Evolutionary conservation across 1,139 yeast species (phyloP), one percentile per base, ranked within the genome.

Genomic region (Geotrichum aggregatum): DNA sequence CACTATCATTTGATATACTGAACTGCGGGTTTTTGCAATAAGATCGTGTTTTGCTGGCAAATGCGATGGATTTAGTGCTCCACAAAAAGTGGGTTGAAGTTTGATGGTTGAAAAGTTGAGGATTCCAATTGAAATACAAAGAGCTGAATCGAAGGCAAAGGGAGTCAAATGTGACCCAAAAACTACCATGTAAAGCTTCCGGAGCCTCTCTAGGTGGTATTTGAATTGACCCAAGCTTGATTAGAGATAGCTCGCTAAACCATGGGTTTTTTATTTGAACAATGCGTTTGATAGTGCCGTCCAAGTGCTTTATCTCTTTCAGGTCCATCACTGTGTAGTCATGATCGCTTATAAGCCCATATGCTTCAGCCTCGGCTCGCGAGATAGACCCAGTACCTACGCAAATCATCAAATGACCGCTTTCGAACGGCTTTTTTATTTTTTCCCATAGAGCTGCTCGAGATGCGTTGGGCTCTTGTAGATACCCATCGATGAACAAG

Each of bases 121-220:
- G 76, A 56, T 81, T 73, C 95, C 95, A 85, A 63, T 83, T 86
- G 43, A 87, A 59, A 62, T 87, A 88, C 2, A 85, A 57, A 42
- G 76, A 79, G 18, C 73, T 71, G 63, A 85, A 83, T 42, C 75
- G 70, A n/a, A 71, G 67, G 47, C 76, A 67, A n/a, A 75, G 54
- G 3, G 66, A 66, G 13, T 62, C 61, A 51, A 67, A 68, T 26
- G 63, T 60, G 42, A 76, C 70, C 77, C 62, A 65, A 28, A 52
- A 63, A 35, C 55, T 53, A 21, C 59, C 63, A 3, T 54, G 54
- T 44, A 50, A 42, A 21, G 54, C 45, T 35, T 34, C 48, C 14
- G 51, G 45, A 5, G 52, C 52, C 26, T 48, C 49, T 3, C 7
- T 66, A 3, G 42, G 30, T 10, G 44, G 52, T 21, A 44, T 38